Conservation (phyloP, 106 monocot genomes). For the Phalaenopsis equestris region DNA sequence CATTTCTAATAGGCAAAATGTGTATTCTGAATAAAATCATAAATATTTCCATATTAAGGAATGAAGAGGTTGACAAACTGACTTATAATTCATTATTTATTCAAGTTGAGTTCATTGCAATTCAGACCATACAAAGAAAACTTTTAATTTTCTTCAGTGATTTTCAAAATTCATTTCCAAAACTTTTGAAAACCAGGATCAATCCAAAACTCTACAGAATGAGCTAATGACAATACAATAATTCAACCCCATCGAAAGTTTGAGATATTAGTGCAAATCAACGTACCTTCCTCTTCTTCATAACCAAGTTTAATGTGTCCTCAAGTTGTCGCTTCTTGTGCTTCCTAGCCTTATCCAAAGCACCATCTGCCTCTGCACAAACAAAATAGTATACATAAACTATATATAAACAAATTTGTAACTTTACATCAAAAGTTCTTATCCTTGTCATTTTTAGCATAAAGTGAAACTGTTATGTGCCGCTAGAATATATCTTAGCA, state of each 20-base stretch:
- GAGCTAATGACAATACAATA: neutral
- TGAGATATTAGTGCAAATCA: neutral
- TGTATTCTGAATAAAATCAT: neutral
- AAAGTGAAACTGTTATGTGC: neutral
- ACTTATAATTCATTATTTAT: neutral
- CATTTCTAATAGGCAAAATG: neutral
- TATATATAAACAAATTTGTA: neutral
- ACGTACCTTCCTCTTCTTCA: constrained; percentile 90
- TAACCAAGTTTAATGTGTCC: constrained; percentile 81
- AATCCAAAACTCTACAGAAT: neutral
- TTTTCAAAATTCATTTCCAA: neutral
- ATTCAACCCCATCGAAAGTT: neutral
- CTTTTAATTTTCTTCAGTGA: neutral
- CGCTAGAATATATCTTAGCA: neutral
- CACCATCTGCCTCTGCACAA: constrained; percentile 93
- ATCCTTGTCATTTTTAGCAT: neutral
- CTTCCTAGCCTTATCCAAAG: constrained; percentile 96
- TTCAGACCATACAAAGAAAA: neutral
- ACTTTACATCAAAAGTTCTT: neutral
- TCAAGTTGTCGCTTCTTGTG: constrained; percentile 99
- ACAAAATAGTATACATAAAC: neutral
- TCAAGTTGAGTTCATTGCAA: neutral
- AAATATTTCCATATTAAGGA: neutral
- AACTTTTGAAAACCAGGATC: neutral
- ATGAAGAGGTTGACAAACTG: neutral